Conservation (phyloP, 1,139 yeast species). For the Blastobotrys malaysiensis region DNA sequence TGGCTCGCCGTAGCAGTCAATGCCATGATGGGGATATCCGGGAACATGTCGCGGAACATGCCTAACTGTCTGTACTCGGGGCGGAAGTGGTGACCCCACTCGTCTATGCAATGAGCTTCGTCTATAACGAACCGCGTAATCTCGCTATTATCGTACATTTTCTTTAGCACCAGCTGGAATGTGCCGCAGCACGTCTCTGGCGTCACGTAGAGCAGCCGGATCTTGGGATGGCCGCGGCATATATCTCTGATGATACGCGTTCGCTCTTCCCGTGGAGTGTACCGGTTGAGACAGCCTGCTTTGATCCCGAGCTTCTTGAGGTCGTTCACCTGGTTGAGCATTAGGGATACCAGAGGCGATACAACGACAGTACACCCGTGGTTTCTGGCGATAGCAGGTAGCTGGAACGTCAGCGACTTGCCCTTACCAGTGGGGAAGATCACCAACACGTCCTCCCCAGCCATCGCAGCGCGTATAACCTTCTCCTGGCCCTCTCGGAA, state of each 20-base stretch:
- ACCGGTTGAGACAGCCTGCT: slow-evolving; percentile 88
- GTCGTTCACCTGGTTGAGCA: slow-evolving; percentile 96
- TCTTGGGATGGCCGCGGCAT: slow-evolving; percentile 58
- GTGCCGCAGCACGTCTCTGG: slow-evolving; percentile 88
- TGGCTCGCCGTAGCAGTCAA: slow-evolving; percentile 96
- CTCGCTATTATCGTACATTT: slow-evolving; percentile 48
- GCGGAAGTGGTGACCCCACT: slow-evolving; percentile 98
- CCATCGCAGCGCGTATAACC: slow-evolving; percentile 63
- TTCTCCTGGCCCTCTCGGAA: slow-evolving; percentile 73
- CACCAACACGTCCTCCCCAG: slow-evolving; percentile 49
- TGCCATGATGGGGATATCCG: slow-evolving; percentile 87
- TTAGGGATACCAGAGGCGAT: slow-evolving; percentile 26
- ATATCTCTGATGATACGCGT: slow-evolving; percentile 58
- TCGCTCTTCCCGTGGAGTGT: slow-evolving; percentile 51
- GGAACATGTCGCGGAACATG: slow-evolving; percentile 64
- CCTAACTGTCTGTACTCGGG: slow-evolving; percentile 88
- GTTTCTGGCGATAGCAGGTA: neutral
- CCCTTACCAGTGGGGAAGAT: slow-evolving; percentile 4
- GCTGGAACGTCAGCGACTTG: slow-evolving; percentile 1
- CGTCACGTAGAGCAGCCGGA: slow-evolving; percentile 66
- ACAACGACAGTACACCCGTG: slow-evolving; percentile 2
- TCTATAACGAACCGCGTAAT: slow-evolving; percentile 88
- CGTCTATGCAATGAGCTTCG: slow-evolving; percentile 96
- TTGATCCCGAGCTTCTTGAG: slow-evolving; percentile 53
- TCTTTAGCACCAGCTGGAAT: slow-evolving; percentile 58